phyloP scores from a whole-genome alignment of 352 stramenopile genomes.

The Thraustochytrium striatum region DNA sequence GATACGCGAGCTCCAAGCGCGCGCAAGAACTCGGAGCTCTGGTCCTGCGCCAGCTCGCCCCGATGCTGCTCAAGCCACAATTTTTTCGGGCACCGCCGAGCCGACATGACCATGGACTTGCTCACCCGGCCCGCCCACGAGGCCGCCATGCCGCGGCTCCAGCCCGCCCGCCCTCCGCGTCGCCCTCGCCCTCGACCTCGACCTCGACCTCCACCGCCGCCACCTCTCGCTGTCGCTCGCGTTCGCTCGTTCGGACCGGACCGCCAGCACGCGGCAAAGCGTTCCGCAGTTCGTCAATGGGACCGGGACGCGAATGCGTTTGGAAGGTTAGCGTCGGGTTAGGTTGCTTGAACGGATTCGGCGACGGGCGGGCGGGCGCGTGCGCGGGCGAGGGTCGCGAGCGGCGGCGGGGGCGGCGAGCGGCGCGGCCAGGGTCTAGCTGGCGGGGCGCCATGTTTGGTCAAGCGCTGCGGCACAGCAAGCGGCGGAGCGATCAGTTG shows the following conservation, averaged over 20 bases:
- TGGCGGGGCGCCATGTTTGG: not conserved
- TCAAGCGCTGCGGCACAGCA: not conserved
- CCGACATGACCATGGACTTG: slow-evolving; percentile 27
- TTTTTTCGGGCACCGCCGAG: not conserved
- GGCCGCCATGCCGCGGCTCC: not conserved
- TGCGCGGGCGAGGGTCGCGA: no score
- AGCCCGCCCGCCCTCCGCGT: no score
- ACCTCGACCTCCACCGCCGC: no score
- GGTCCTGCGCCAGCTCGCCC: not conserved
- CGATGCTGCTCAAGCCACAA: not conserved
- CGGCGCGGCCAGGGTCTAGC: not conserved
- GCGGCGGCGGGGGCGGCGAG: no score
- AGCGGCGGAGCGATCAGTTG: not conserved
- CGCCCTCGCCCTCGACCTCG: not conserved
- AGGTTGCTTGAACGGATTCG: no score
- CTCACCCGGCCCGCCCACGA: not conserved
- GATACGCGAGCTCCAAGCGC: not conserved
- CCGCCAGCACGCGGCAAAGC: not conserved
- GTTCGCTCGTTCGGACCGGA: not conserved
- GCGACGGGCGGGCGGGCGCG: no score
- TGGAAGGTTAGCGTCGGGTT: no score
- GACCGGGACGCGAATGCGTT: not conserved
- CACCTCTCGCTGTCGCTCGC: not conserved
- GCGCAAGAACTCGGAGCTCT: not conserved
- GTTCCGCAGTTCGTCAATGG: not conserved